Percentiles rank a stretch among this genome's conserved stretches.
Conservation (phyloP, 345 rosid genomes). For the Populus ilicifolia region DNA sequence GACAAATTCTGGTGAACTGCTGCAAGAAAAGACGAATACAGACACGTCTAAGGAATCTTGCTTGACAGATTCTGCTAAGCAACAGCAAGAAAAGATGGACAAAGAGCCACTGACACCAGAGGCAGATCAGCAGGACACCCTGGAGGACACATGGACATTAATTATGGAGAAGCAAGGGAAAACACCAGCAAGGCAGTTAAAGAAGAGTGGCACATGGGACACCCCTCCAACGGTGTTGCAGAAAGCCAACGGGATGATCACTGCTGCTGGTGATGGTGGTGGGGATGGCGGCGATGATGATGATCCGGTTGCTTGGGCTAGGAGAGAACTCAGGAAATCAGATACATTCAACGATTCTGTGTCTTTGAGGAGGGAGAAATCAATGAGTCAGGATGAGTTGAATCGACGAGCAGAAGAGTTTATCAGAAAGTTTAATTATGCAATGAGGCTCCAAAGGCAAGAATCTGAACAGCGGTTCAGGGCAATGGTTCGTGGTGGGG, state of each 20-base stretch:
- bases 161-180: constrained; percentile 39
- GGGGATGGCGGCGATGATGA: background rate
- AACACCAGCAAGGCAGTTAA: constrained; percentile 10
- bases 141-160: constrained; percentile 46
- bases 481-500: constrained; percentile 21
- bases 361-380: constrained; percentile 30
- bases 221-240: constrained; percentile 17
- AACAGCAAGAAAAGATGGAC: background rate
- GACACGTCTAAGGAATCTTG: background rate
- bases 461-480: constrained; percentile 35
- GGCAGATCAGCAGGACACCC: constrained; percentile 14
- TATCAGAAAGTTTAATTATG: constrained; percentile 37
- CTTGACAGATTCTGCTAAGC: background rate
- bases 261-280: background rate
- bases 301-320: constrained; percentile 18
- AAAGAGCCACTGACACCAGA: background rate
- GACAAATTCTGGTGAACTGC: background rate
- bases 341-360: constrained; percentile 36
- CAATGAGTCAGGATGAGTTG: constrained; percentile 43
- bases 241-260: background rate
- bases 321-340: constrained; percentile 31
- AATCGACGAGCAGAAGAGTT: constrained; percentile 44
- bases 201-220: constrained; percentile 47
- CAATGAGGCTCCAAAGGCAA: constrained; percentile 43
- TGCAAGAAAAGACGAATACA: background rate